phyloP scores from a whole-genome alignment of 2,329 filamentous ascomycete species.

The Orbilia javanica region DNA sequence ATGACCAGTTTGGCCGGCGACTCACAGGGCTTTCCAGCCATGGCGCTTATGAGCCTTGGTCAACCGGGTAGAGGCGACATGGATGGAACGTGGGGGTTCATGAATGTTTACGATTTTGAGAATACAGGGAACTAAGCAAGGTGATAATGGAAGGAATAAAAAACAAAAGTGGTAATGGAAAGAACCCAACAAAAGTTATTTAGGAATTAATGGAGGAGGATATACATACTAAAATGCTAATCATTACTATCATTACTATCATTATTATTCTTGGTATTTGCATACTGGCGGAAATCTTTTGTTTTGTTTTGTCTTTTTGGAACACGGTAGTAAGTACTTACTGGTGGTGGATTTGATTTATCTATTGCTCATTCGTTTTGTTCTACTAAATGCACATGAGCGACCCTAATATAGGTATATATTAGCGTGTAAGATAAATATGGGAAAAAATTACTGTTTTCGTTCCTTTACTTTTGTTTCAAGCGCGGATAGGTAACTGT shows the following conservation, averaged over 20 bases:
- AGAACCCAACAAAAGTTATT: background rate
- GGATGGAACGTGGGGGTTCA: constrained; percentile 49
- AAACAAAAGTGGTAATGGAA: background rate
- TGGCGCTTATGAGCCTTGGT: constrained; percentile 55
- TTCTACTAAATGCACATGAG: constrained; percentile 2
- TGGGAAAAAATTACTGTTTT: background rate
- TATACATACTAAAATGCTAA: background rate
- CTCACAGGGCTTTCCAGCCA: constrained; percentile 43
- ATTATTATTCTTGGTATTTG: no score
- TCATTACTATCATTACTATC: background rate
- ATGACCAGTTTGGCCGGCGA: constrained; percentile 53
- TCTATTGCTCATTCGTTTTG: background rate
- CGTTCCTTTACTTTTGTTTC: background rate
- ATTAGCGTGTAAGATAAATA: constrained; percentile 26
- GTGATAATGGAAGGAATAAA: background rate
- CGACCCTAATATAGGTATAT: constrained; percentile 20
- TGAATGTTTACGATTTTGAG: constrained; percentile 53
- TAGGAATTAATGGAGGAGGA: background rate
- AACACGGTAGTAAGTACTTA: background rate
- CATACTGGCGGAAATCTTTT: background rate
- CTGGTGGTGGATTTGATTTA: constrained; percentile 6
- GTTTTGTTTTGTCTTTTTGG: background rate
- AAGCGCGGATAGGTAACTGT: background rate
- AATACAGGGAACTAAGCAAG: constrained; percentile 13
- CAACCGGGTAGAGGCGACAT: constrained; percentile 45